phyloP scores from a whole-genome alignment of 192 early-diverging fungal species.

The Ramicandelaber brevisporus region DNA sequence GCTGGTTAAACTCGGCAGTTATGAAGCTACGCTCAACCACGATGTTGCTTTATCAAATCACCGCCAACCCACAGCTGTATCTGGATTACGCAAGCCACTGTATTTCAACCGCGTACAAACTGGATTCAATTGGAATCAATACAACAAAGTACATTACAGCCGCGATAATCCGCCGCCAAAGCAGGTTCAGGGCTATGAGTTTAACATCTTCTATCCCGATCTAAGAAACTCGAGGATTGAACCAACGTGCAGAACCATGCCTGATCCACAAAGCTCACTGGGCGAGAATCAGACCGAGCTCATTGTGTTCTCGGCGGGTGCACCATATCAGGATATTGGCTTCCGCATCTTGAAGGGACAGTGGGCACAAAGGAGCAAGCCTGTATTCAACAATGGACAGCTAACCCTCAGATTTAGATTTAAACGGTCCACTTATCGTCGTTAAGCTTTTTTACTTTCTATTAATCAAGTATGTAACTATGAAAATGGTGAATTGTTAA shows the following conservation, averaged over 20 bases:
- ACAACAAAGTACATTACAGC: conserved; percentile 96
- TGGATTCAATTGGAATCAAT: conserved; percentile 99
- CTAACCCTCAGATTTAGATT: conserved; percentile 63
- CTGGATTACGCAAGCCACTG: conserved; percentile 80
- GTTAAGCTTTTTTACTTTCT: conserved; percentile 10
- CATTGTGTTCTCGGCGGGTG: conserved; percentile 74
- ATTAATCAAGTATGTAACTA: neutral
- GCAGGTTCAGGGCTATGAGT: conserved; percentile 90
- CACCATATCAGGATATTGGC: conserved; percentile 94
- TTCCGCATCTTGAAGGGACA: conserved; percentile 88
- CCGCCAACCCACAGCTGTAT: no score
- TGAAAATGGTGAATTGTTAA: conserved; percentile 1
- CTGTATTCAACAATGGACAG: conserved; percentile 58
- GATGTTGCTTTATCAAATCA: no score
- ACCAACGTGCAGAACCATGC: conserved; percentile 72
- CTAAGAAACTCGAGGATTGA: conserved; percentile 74
- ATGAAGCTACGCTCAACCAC: no score
- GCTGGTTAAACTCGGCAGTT: no score
- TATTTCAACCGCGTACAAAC: conserved; percentile 95
- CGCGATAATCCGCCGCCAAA: conserved; percentile 94
- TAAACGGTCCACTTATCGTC: conserved; percentile 54
- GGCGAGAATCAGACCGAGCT: conserved; percentile 51
- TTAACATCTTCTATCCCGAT: conserved; percentile 97
- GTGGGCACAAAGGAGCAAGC: conserved; percentile 87
- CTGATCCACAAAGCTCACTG: conserved; percentile 24